Evolutionary conservation across 768 basidiomycete species (phyloP).

Genomic region (Leccinellum luteum): DNA sequence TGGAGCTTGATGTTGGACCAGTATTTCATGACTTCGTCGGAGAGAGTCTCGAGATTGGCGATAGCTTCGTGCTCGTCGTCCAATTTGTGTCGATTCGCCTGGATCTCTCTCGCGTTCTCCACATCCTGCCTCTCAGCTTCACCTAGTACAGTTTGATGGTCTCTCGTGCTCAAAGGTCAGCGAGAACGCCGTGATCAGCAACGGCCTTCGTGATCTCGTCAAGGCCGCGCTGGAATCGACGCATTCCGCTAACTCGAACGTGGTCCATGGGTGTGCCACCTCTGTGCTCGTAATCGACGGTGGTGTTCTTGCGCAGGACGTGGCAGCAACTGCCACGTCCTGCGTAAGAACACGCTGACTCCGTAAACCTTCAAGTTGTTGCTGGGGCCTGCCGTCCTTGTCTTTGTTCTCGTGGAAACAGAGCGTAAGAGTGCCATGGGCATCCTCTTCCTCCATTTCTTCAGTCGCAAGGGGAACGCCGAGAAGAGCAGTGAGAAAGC

Average conservation of each 20-base stretch:
- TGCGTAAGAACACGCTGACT: no score
- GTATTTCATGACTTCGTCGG: background rate
- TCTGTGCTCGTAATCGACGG: background rate
- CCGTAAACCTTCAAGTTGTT: background rate
- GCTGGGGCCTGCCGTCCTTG: background rate
- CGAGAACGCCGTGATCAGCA: background rate
- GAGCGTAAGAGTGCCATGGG: background rate
- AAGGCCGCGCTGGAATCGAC: background rate
- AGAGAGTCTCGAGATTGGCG: background rate
- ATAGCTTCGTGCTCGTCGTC: background rate
- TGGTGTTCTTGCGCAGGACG: background rate
- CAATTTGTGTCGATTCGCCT: background rate
- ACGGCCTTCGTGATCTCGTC: background rate
- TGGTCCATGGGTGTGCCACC: background rate
- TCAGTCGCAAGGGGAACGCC: no score
- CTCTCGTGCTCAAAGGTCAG: background rate
- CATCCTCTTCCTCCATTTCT: no score
- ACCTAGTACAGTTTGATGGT: background rate
- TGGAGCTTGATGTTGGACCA: background rate
- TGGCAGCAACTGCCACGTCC: no score
- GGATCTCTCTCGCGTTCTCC: background rate
- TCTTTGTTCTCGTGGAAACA: background rate
- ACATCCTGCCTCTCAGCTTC: background rate
- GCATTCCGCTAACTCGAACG: background rate
- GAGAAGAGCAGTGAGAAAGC: no score